A percentile compares a stretch with the other conserved stretches of the same genome.
These are phyloP conservation scores for Botrytis byssoidea DNA, from an alignment of 2,329 filamentous ascomycete genomes.

Conservation along the genomic window DNA sequence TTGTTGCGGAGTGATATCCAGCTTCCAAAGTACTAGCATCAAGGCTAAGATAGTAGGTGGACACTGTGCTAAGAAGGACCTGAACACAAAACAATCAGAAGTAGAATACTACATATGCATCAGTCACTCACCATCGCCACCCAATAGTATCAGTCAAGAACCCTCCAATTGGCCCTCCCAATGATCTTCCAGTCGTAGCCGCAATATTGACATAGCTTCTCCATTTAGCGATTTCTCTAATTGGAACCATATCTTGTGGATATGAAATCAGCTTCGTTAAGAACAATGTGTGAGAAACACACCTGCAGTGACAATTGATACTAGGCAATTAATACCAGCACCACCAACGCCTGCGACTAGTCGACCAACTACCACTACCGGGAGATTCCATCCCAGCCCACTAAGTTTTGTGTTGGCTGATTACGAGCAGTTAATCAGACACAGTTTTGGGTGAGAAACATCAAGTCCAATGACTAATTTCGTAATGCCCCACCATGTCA, in stretches of 20 bases:
- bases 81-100: not conserved
- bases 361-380: constrained; percentile 50
- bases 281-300: not conserved
- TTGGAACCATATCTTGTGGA: constrained; percentile 48
- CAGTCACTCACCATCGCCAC: constrained; percentile 57
- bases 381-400: constrained; percentile 48
- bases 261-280: not conserved
- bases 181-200: constrained; percentile 50
- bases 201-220: constrained; percentile 54
- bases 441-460: not conserved
- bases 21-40: constrained; percentile 39
- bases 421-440: accelerated
- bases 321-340: constrained; percentile 50
- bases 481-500: not conserved
- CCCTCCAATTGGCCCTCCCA: constrained; percentile 58
- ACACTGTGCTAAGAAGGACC: constrained; percentile 57
- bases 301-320: constrained; percentile 53
- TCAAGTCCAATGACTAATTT: not conserved
- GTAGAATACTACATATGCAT: not conserved
- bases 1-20: constrained; percentile 28
- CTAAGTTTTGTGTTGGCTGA: constrained; percentile 29
- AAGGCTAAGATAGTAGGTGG: constrained; percentile 54
- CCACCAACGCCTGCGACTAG: constrained; percentile 52
- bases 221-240: constrained; percentile 54
- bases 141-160: constrained; percentile 58